Evolutionary conservation across 2,329 filamentous ascomycete species (phyloP).

Genomic region (Rasamsonia emersonii): DNA sequence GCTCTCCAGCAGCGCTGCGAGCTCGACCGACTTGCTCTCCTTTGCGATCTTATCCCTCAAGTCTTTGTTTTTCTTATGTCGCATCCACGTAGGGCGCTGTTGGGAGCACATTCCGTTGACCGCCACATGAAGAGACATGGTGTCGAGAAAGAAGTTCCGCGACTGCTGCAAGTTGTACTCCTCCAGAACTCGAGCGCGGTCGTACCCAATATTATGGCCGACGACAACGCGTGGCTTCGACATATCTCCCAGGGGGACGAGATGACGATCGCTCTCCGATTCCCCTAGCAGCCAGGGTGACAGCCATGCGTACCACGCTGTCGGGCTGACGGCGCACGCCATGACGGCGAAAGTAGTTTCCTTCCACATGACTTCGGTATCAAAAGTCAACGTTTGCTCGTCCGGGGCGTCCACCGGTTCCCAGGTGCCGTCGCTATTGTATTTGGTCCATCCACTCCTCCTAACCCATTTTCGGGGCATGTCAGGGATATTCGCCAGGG

Average conservation of each 20-base stretch:
- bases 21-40: slow-evolving; percentile 60
- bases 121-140: slow-evolving; percentile 95
- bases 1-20: slow-evolving; percentile 62
- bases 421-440: slow-evolving; percentile 63
- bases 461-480: slow-evolving; percentile 65
- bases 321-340: slow-evolving; percentile 85
- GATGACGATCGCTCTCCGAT: slow-evolving; percentile 64
- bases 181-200: slow-evolving; percentile 77
- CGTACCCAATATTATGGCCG: slow-evolving; percentile 93
- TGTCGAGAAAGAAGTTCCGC: slow-evolving; percentile 82
- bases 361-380: slow-evolving; percentile 96
- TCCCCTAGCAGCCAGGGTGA: slow-evolving; percentile 91
- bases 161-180: slow-evolving; percentile 82
- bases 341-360: slow-evolving; percentile 88
- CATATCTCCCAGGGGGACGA: slow-evolving; percentile 80
- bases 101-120: slow-evolving; percentile 98
- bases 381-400: slow-evolving; percentile 78
- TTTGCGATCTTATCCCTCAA: slow-evolving; percentile 68
- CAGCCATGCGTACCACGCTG: slow-evolving; percentile 93
- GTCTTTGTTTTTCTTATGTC: slow-evolving; percentile 84
- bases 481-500: slow-evolving; percentile 49
- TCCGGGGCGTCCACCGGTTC: slow-evolving; percentile 68
- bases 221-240: slow-evolving; percentile 67
- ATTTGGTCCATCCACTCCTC: slow-evolving; percentile 90
- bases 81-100: slow-evolving; percentile 95